Evolutionary conservation across 2,329 filamentous ascomycete species (phyloP).

Genomic region (Rutstroemia sp.): DNA sequence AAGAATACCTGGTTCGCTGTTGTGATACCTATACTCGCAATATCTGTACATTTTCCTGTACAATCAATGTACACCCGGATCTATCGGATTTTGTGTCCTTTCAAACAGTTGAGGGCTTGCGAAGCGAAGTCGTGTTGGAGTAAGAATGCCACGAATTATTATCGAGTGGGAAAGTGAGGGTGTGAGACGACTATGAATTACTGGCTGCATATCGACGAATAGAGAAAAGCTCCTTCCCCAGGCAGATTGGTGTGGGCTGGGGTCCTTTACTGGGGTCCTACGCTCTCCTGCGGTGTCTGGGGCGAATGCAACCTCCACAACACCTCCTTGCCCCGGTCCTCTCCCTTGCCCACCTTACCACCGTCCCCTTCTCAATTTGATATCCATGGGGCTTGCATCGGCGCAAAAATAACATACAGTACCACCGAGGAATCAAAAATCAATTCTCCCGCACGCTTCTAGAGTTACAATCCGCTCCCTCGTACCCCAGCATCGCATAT

Average conservation of each 20-base stretch:
- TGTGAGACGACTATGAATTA: not conserved
- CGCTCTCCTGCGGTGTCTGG: too few relatives aligned
- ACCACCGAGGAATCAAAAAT: not conserved
- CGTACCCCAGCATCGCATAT: not conserved
- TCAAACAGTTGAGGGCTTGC: not conserved
- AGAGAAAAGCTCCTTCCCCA: too few relatives aligned
- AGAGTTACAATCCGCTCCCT: not conserved
- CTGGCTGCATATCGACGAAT: too few relatives aligned
- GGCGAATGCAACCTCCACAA: too few relatives aligned
- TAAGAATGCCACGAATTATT: not conserved
- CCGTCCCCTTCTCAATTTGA: not conserved
- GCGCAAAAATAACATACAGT: slow-evolving; percentile 2
- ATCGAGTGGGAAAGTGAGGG: not conserved
- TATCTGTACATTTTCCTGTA: not conserved
- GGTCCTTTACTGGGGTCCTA: too few relatives aligned
- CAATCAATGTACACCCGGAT: not conserved
- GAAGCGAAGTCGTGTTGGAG: not conserved
- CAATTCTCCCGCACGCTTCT: not conserved
- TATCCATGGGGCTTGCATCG: slow-evolving; percentile 1
- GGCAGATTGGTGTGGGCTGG: too few relatives aligned
- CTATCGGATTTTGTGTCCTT: not conserved
- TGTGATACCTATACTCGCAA: not conserved
- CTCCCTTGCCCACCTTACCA: not conserved
- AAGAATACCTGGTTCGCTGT: not conserved
- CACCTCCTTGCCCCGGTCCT: not conserved